A percentile compares a stretch with the other conserved stretches of the same genome.
Conservation (phyloP, 345 rosid species). For the Acer yangbiense region DNA sequence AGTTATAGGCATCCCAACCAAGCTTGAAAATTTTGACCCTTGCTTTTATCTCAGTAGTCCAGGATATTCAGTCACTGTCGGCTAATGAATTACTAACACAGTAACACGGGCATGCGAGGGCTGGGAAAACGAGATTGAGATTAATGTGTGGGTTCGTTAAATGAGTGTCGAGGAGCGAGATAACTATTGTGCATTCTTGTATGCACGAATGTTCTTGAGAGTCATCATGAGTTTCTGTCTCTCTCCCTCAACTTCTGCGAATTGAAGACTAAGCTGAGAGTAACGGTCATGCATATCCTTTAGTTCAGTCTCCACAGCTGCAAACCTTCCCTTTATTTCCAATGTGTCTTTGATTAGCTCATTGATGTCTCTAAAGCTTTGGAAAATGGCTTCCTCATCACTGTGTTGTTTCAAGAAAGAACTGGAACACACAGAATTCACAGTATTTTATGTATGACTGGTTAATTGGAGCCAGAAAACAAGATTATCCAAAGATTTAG, state of each 20-base stretch:
- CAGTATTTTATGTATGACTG: not conserved
- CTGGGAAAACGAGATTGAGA: not conserved
- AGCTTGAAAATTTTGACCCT: conserved; percentile 14
- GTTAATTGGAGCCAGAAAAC: not conserved
- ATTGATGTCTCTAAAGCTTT: conserved; percentile 92
- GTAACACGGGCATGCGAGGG: not conserved
- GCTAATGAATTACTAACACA: conserved; percentile 15
- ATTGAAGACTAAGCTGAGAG: conserved; percentile 92
- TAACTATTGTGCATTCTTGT: conserved; percentile 51
- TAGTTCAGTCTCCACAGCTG: conserved; percentile 72
- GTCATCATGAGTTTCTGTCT: conserved; percentile 98
- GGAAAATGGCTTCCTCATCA: conserved; percentile 83
- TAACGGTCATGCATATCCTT: conserved; percentile 94
- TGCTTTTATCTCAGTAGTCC: conserved; percentile 14
- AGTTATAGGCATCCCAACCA: conserved; percentile 22
- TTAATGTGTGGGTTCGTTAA: no score
- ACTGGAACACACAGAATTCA: conserved; percentile 45
- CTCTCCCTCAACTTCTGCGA: conserved; percentile 99
- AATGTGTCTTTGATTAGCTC: conserved; percentile 83
- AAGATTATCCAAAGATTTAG: not conserved
- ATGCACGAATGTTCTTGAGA: conserved; percentile 76
- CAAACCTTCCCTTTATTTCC: conserved; percentile 70
- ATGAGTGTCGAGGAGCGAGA: conserved; percentile 7
- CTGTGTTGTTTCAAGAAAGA: conserved; percentile 82
- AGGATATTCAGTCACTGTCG: not conserved